Percentiles rank a stretch among this genome's conserved stretches.
Conservation (phyloP, 257 asterid genomes). For the Marsdenia floribunda region DNA sequence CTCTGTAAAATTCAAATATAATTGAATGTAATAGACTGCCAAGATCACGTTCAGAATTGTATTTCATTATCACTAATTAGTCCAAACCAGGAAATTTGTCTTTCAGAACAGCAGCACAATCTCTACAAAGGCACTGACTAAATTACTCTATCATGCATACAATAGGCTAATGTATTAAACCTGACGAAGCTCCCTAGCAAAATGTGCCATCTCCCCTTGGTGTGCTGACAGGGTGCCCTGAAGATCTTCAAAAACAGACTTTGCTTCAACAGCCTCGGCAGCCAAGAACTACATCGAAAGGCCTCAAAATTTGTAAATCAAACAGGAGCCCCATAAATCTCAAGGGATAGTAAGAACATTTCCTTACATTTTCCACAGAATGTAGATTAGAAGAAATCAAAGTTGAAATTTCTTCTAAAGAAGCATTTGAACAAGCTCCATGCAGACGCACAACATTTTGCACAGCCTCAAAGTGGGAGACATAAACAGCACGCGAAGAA, state of each 20-base stretch:
- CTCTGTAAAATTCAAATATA: conserved; percentile 17
- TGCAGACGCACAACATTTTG: conserved; percentile 71
- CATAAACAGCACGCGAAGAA: conserved; percentile 49
- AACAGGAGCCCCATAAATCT: conserved; percentile 7
- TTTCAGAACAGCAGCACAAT: background rate
- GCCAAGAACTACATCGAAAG: conserved; percentile 46
- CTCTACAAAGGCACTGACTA: background rate
- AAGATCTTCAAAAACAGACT: conserved; percentile 56
- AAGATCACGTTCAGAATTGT: background rate
- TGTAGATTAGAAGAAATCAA: conserved; percentile 46
- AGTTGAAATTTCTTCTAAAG: conserved; percentile 59
- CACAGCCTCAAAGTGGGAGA: conserved; percentile 75
- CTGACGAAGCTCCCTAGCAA: conserved; percentile 81
- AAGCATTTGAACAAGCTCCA: conserved; percentile 59
- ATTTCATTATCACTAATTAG: background rate
- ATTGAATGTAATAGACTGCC: background rate
- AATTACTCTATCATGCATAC: background rate
- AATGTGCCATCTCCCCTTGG: conserved; percentile 60
- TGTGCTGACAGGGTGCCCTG: conserved; percentile 50
- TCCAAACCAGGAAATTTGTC: background rate
- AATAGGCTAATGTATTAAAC: conserved; percentile 26
- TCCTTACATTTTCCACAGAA: conserved; percentile 54
- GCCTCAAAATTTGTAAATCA: conserved; percentile 14
- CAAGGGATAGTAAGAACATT: background rate
- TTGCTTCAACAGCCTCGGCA: conserved; percentile 47